phyloP scores from a whole-genome alignment of 495 filamentous ascomycete species.

The Hyaloscypha finlandica region DNA sequence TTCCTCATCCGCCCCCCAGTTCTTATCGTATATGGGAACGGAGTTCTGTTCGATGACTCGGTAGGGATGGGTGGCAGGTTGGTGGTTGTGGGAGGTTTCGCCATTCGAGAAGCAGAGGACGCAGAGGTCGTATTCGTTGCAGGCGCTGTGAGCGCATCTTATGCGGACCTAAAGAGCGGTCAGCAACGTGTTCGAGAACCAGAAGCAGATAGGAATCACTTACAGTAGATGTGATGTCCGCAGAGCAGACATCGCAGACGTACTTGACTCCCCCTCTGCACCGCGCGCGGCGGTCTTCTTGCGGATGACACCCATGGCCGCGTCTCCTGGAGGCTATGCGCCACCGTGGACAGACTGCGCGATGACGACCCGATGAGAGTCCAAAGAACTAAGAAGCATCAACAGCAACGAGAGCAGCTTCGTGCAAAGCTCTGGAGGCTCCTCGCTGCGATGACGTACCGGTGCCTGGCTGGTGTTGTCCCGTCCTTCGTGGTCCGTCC shows the following conservation, averaged over 20 bases:
- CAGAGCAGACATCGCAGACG: slow-evolving; percentile 93
- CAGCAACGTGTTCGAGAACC: neutral
- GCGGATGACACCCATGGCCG: slow-evolving; percentile 86
- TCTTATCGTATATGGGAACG: slow-evolving; percentile 89
- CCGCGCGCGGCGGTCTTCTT: slow-evolving; percentile 91
- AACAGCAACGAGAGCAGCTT: neutral
- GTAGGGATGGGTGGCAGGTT: slow-evolving; percentile 80
- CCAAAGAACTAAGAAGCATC: neutral
- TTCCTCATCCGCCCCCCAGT: slow-evolving; percentile 98
- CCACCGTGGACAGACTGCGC: neutral
- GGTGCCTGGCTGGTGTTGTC: neutral
- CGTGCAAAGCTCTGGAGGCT: neutral
- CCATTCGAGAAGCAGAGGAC: slow-evolving; percentile 91
- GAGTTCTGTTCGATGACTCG: slow-evolving; percentile 98
- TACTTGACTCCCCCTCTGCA: slow-evolving; percentile 90
- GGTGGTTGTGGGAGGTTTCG: slow-evolving; percentile 73
- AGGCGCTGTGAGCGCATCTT: slow-evolving; percentile 78
- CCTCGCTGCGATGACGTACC: neutral
- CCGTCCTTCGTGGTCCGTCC: neutral
- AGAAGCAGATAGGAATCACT: slow-evolving; percentile 33
- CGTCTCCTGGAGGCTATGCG: neutral
- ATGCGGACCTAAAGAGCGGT: slow-evolving; percentile 74
- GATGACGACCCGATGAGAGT: neutral
- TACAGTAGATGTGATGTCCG: slow-evolving; percentile 95
- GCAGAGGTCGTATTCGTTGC: slow-evolving; percentile 95